These are phyloP conservation scores for Hibiscus mutabilis DNA, from an alignment of 345 rosid genomes.

Conservation along the genomic window DNA sequence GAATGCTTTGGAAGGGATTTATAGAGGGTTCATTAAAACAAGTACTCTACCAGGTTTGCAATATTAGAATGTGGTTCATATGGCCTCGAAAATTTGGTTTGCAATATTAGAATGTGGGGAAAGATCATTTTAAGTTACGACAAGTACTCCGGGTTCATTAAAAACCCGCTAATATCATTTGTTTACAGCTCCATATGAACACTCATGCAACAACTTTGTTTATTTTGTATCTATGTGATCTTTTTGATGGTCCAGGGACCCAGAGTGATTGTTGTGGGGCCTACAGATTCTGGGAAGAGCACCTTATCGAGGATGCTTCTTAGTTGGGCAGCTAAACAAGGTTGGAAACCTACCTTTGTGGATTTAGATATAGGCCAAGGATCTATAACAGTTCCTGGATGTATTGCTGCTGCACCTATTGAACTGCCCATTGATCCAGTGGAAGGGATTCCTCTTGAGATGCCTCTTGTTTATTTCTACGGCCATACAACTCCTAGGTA, in stretches of 20 bases:
- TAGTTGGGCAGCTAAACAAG: constrained; percentile 95
- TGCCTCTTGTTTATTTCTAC: constrained; percentile 78
- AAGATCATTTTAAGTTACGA: too few relatives aligned
- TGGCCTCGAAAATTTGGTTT: too few relatives aligned
- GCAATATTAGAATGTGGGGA: too few relatives aligned
- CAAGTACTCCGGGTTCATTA: too few relatives aligned
- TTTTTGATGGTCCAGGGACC: constrained; percentile 54
- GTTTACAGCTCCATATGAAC: not conserved
- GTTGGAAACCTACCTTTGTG: constrained; percentile 82
- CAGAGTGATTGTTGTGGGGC: constrained; percentile 82
- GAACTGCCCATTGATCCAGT: constrained; percentile 90
- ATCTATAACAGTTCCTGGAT: constrained; percentile 75
- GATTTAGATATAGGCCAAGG: constrained; percentile 97
- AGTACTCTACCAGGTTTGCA: too few relatives aligned
- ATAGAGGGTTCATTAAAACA: too few relatives aligned
- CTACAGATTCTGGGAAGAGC: constrained; percentile 88
- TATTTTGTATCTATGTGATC: not conserved
- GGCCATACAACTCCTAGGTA: constrained; percentile 81
- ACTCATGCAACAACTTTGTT: not conserved
- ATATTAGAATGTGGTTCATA: too few relatives aligned
- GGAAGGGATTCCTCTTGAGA: constrained; percentile 87
- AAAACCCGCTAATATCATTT: not conserved
- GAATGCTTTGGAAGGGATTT: not conserved
- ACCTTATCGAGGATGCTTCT: constrained; percentile 85
- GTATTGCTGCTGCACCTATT: constrained; percentile 85